Conservation (phyloP, 306 rosid genomes). For the Lablab purpureus region DNA sequence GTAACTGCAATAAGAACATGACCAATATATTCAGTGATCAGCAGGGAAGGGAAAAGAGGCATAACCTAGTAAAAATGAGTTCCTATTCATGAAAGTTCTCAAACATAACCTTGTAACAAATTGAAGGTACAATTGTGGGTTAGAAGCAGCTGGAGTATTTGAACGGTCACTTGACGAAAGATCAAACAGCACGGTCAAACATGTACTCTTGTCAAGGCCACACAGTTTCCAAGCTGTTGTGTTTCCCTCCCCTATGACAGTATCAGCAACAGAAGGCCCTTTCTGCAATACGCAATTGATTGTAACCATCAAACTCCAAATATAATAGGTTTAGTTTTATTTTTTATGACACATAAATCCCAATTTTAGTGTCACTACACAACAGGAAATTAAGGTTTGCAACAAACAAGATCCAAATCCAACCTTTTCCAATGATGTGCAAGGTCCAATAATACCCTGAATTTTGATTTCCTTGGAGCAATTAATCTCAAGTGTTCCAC, state of each 20-base stretch:
- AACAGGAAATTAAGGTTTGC: slow-evolving; percentile 30
- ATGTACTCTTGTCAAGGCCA: slow-evolving; percentile 92
- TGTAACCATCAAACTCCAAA: slow-evolving; percentile 46
- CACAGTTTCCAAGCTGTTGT: slow-evolving; percentile 92
- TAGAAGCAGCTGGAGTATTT: slow-evolving; percentile 67
- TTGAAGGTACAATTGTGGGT: slow-evolving; percentile 86
- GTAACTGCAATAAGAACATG: slow-evolving; percentile 64
- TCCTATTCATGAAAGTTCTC: slow-evolving; percentile 1
- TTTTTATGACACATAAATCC: neutral
- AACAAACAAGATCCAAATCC: slow-evolving; percentile 38
- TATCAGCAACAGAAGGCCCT: slow-evolving; percentile 91
- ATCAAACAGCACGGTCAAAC: slow-evolving; percentile 88
- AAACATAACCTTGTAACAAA: slow-evolving; percentile 76
- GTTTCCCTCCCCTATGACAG: slow-evolving; percentile 82
- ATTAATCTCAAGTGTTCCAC: slow-evolving; percentile 86
- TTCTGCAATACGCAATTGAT: slow-evolving; percentile 62
- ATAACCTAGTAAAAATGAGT: neutral
- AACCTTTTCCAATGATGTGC: slow-evolving; percentile 96
- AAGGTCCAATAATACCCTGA: slow-evolving; percentile 92
- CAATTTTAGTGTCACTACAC: slow-evolving; percentile 31
- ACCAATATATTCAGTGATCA: slow-evolving; percentile 31
- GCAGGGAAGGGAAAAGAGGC: slow-evolving; percentile 1
- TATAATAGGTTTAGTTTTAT: neutral
- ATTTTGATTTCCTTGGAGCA: slow-evolving; percentile 91
- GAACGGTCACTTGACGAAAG: slow-evolving; percentile 83